Evolutionary conservation across 2,329 filamentous ascomycete species (phyloP).

Genomic region (Niveomyces coronatus): DNA sequence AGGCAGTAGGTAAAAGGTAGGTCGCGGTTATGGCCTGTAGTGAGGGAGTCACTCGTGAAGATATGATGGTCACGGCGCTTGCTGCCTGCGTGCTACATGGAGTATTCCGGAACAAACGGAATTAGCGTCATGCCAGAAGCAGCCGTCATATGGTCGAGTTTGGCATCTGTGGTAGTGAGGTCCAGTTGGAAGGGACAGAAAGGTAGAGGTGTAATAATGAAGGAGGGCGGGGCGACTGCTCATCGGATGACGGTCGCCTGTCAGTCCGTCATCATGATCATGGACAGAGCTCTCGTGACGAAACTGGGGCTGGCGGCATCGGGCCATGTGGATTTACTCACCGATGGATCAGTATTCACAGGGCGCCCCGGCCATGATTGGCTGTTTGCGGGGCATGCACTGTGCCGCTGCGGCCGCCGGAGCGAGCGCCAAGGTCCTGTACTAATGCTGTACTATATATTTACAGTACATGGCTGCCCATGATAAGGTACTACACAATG

Average conservation of each 20-base stretch:
- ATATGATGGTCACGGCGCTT: background rate
- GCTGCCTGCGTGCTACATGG: slow-evolving; percentile 7
- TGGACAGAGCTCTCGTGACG: slow-evolving; percentile 9
- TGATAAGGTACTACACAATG: no score
- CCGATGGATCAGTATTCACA: no score
- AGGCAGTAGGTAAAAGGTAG: background rate
- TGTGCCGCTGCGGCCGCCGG: no score
- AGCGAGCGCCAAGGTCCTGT: no score
- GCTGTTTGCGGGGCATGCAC: no score
- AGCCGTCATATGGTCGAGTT: background rate
- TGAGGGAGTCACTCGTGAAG: background rate
- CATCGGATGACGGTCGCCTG: slow-evolving; percentile 7
- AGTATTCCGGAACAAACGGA: background rate
- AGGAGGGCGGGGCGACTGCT: slow-evolving; percentile 6
- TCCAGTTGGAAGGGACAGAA: background rate
- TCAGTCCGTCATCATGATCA: slow-evolving; percentile 2
- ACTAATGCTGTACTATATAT: no score
- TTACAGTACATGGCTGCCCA: no score
- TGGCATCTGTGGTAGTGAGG: background rate
- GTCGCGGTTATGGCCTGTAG: background rate
- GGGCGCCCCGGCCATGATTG: no score
- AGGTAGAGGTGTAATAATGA: background rate
- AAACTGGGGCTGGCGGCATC: slow-evolving; percentile 9
- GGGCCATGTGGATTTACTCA: slow-evolving; percentile 10
- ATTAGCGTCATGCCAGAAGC: background rate